These are phyloP conservation scores for Plantago ovata DNA, from an alignment of 257 asterid species.

Conservation along the genomic window DNA sequence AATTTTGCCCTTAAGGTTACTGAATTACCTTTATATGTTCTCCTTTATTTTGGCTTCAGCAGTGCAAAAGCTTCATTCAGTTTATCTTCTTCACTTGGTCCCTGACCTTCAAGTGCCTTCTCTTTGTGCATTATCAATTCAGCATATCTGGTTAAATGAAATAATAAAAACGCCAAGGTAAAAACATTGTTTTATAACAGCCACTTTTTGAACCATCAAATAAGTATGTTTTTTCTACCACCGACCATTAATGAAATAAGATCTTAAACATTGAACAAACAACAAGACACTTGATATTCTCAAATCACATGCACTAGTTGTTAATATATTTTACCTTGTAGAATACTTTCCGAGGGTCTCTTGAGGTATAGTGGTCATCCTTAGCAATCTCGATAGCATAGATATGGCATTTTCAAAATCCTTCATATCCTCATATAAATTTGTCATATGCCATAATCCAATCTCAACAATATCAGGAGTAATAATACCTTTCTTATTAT, in stretches of 20 bases:
- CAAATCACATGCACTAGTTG: too few relatives aligned
- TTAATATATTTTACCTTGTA: too few relatives aligned
- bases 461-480: neutral
- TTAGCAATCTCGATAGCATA: too few relatives aligned
- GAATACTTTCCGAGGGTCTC: too few relatives aligned
- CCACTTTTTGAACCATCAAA: too few relatives aligned
- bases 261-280: neutral
- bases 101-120: neutral
- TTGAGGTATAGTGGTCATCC: too few relatives aligned
- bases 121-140: neutral
- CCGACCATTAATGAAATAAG: neutral
- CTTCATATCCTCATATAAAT: neutral
- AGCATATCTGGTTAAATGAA: neutral
- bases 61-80: too few relatives aligned
- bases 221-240: too few relatives aligned
- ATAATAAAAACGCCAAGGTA: neutral
- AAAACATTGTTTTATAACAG: too few relatives aligned
- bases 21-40: slow-evolving; percentile 22
- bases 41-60: too few relatives aligned
- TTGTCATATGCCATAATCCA: neutral
- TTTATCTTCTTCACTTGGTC: neutral
- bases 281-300: too few relatives aligned
- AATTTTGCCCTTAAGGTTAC: too few relatives aligned
- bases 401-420: slow-evolving; percentile 1
- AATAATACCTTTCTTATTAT: neutral